A percentile compares a stretch with the other conserved stretches of the same genome.
These are phyloP conservation scores for Jaminaea rosea DNA, from an alignment of 1,284 basidiomycete genomes.

Conservation along the genomic window DNA sequence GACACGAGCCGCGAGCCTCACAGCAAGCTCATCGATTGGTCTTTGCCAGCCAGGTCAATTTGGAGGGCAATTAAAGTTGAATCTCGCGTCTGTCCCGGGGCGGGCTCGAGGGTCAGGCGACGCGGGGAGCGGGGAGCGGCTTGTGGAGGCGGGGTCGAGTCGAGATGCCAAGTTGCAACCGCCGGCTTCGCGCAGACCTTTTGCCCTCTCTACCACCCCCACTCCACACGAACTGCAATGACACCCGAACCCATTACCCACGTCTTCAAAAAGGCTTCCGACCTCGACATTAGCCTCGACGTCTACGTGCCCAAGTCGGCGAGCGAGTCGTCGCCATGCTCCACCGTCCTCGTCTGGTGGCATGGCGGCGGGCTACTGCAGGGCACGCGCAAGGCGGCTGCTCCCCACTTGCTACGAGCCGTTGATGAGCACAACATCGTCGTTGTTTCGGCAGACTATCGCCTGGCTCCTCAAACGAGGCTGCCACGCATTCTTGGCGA, in stretches of 20 bases:
- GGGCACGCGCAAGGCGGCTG: conserved; percentile 2
- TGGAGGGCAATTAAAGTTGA: too few species aligned
- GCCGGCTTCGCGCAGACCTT: too few species aligned
- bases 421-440: background rate
- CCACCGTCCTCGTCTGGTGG: conserved; percentile 21
- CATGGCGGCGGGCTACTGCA: conserved; percentile 28
- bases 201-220: too few species aligned
- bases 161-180: too few species aligned
- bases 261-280: background rate
- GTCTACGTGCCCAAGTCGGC: background rate
- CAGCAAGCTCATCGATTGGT: too few species aligned
- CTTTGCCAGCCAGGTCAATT: too few species aligned
- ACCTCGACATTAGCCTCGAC: background rate
- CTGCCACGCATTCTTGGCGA: conserved; percentile 25
- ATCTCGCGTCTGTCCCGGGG: too few species aligned
- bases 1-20: too few species aligned
- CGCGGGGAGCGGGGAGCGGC: too few species aligned
- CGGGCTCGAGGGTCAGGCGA: too few species aligned
- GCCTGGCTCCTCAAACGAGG: conserved; percentile 28
- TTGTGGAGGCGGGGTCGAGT: too few species aligned
- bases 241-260: conserved; percentile 6
- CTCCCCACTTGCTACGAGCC: background rate
- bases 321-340: background rate
- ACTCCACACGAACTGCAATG: too few species aligned
- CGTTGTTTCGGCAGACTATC: conserved; percentile 17